These are phyloP conservation scores for Nicotiana otophora DNA, from an alignment of 257 asterid genomes.

Conservation along the genomic window DNA sequence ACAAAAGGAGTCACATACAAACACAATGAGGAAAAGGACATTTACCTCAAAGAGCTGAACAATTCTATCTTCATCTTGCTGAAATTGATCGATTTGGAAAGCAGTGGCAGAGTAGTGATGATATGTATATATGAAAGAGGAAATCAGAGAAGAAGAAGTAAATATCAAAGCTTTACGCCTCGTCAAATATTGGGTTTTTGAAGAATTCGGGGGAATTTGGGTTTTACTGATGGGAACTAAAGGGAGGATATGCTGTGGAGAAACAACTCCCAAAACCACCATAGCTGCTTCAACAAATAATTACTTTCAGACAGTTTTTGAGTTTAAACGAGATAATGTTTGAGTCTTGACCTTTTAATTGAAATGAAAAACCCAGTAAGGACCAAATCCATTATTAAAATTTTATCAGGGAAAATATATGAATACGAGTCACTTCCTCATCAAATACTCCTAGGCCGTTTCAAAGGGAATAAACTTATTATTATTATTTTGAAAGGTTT, in stretches of 20 bases:
- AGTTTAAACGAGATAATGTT: background rate
- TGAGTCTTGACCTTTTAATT: no score
- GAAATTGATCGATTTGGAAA: constrained; percentile 37
- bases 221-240: constrained; percentile 22
- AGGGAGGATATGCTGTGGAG: constrained; percentile 18
- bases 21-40: background rate
- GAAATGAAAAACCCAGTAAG: no score
- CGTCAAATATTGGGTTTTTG: constrained; percentile 20
- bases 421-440: no score
- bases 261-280: constrained; percentile 28
- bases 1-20: background rate
- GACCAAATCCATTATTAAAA: no score
- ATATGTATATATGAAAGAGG: constrained; percentile 29
- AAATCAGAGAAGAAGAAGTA: constrained; percentile 44
- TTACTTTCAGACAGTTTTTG: background rate
- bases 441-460: no score
- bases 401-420: no score
- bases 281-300: constrained; percentile 9
- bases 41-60: constrained; percentile 66
- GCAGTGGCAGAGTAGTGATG: constrained; percentile 39
- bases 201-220: background rate
- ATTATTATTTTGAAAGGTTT: no score
- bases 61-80: constrained; percentile 49
- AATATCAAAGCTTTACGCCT: constrained; percentile 51
- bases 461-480: no score